Base-by-base conservation (phyloP, 805 yeast species). In the Sugiyamaella floridensis region DNA sequence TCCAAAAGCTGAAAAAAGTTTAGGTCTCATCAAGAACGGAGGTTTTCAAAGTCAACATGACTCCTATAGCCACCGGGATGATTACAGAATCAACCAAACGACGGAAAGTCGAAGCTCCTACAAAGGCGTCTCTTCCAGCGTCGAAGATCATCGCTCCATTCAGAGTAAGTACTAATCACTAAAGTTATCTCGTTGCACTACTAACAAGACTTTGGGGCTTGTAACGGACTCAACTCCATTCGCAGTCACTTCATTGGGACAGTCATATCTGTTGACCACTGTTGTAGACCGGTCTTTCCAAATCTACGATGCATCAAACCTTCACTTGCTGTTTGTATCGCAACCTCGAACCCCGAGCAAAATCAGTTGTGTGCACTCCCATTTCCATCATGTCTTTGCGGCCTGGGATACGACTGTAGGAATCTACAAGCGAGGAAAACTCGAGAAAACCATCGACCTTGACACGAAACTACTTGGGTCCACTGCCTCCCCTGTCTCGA, bases 251-350 rank as follows among this genome's bases (percentile, higher is more conserved):
- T 82, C 92, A 1, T 75, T 92, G 54, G 99, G 99, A 49, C 77
- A 87, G 14, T 82, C 95, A 0, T 90, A 86, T 62, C 86, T 90
- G 63, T 80, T 89, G 41, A 95, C 85, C 15, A 92, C 98, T 0
- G 82, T 87, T 45, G 96, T 93, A 19, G 98, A 97, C 2, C 76
- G 82, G 50, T 77, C 92, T 0, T 88, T 93, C 72, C 98, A 92
- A 67, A 88, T 93, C 28, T 93, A 86, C 64, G 99, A 93, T 71
- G 96, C 62, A 12, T 81, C 92, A 32, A 88, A 86, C 6, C 72
- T 92, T 56, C 93, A 87, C 60, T 72, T 92, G 57, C 71, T 92
- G 19, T 92, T 93, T 69, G 95, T 92, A 11, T 87, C 96, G 0
- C 86, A 82, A 58, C 79, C 77, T 18, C 92, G 86, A 66, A 85